These are phyloP conservation scores for Ceratobasidium sp. DNA, from an alignment of 1,284 basidiomycete genomes.

Conservation along the genomic window DNA sequence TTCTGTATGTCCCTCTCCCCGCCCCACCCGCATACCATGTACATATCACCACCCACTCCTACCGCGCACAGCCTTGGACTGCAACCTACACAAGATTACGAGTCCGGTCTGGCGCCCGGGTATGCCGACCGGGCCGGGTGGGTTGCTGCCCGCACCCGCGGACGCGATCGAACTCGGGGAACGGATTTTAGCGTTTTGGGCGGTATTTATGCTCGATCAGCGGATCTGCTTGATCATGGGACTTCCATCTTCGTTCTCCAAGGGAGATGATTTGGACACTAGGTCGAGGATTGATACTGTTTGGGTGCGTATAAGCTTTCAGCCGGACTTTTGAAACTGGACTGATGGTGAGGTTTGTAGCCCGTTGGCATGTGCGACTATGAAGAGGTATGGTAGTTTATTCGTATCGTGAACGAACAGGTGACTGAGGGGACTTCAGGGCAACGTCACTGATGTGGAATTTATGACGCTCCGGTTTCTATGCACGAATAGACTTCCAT, in stretches of 20 bases:
- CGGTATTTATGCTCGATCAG: conserved; percentile 70
- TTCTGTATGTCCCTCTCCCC: conserved; percentile 18
- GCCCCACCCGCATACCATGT: not conserved
- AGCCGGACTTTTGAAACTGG: not conserved
- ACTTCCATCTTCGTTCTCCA: conserved; percentile 65
- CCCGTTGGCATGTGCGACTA: conserved; percentile 26
- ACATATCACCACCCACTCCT: not conserved
- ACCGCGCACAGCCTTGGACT: conserved; percentile 38
- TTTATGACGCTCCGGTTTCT: conserved; percentile 37
- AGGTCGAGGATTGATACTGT: conserved; percentile 31
- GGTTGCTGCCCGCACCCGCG: conserved; percentile 63
- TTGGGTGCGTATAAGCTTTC: conserved; percentile 17
- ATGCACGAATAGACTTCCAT: conserved; percentile 25
- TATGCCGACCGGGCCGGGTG: conserved; percentile 48
- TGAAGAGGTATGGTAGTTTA: conserved; percentile 1
- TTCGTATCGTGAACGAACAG: not conserved
- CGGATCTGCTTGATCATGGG: conserved; percentile 71
- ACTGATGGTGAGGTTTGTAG: conserved; percentile 2
- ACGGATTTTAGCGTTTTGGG: conserved; percentile 75
- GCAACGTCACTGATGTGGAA: not conserved
- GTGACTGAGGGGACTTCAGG: not conserved
- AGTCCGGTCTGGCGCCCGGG: conserved; percentile 39
- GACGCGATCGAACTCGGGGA: conserved; percentile 69
- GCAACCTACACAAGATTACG: conserved; percentile 46
- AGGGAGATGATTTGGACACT: conserved; percentile 63